Evolutionary conservation across 257 asterid genomes (phyloP).

Genomic region (Solanum chaucha): DNA sequence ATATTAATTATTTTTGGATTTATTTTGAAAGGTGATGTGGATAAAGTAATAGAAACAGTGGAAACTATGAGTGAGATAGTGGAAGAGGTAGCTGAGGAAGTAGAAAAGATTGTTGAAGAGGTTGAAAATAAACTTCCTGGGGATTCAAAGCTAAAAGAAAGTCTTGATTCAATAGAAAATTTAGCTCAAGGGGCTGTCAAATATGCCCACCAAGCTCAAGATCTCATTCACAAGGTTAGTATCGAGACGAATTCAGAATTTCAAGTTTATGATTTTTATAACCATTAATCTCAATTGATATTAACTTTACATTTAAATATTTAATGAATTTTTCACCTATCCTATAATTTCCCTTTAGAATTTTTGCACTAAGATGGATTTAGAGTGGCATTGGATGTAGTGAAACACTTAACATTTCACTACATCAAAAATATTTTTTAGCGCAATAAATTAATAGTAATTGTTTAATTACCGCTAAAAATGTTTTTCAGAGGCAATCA

Average conservation of each 20-base stretch:
- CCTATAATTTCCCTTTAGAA: background rate
- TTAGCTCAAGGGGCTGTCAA: constrained; percentile 32
- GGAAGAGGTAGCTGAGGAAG: constrained; percentile 48
- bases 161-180: constrained; percentile 27
- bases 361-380: background rate
- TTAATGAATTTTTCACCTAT: background rate
- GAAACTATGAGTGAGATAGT: constrained; percentile 40
- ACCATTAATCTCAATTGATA: background rate
- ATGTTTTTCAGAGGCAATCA: no score
- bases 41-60: constrained; percentile 25
- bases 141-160: constrained; percentile 30
- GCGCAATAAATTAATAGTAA: no score
- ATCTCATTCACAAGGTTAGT: constrained; percentile 32
- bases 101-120: constrained; percentile 30
- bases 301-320: background rate
- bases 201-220: constrained; percentile 39
- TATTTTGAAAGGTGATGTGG: constrained; percentile 13
- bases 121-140: constrained; percentile 47
- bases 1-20: background rate
- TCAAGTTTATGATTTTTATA: background rate
- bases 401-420: no score
- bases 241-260: background rate
- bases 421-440: no score
- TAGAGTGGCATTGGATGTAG: no score
- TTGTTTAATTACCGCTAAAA: no score